These are phyloP conservation scores for Diplogelasinospora grovesii DNA, from an alignment of 495 filamentous ascomycete species.

Conservation along the genomic window DNA sequence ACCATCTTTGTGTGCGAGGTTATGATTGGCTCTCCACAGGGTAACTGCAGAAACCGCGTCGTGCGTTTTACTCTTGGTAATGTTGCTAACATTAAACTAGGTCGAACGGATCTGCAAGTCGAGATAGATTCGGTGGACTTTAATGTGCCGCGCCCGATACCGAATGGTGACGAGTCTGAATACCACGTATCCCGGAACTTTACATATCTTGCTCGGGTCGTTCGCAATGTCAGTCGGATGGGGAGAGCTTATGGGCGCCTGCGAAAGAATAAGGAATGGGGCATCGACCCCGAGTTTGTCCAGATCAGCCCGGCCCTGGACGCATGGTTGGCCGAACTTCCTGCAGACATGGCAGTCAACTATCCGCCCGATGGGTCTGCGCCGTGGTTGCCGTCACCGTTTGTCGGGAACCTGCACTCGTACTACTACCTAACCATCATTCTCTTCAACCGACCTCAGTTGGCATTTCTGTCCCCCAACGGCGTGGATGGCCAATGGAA, in stretches of 20 bases:
- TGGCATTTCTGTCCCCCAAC: slow-evolving; percentile 69
- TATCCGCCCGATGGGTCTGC: slow-evolving; percentile 74
- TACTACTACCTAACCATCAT: slow-evolving; percentile 88
- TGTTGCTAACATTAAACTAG: slow-evolving; percentile 40
- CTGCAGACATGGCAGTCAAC: slow-evolving; percentile 67
- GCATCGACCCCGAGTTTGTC: slow-evolving; percentile 74
- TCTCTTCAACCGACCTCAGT: slow-evolving; percentile 81
- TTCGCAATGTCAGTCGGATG: slow-evolving; percentile 72
- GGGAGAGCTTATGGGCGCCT: slow-evolving; percentile 68
- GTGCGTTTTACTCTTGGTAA: neutral
- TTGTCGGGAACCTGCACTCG: slow-evolving; percentile 84
- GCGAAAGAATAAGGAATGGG: slow-evolving; percentile 84
- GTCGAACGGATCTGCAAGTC: slow-evolving; percentile 75
- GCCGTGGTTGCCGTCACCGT: slow-evolving; percentile 84
- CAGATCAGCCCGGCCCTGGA: slow-evolving; percentile 67
- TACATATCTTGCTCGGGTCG: slow-evolving; percentile 67
- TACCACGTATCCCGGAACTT: slow-evolving; percentile 74
- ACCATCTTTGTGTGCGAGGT: slow-evolving; percentile 78
- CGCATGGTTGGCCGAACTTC: slow-evolving; percentile 71
- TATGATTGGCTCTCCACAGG: slow-evolving; percentile 94
- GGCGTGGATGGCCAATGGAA: slow-evolving; percentile 75
- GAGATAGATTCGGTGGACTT: slow-evolving; percentile 74
- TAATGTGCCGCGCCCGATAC: slow-evolving; percentile 52
- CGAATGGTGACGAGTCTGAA: slow-evolving; percentile 70
- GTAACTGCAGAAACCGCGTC: slow-evolving; percentile 39